Percentiles rank a stretch among this genome's conserved stretches.
These are phyloP conservation scores for Westerdykella aurantiaca DNA, from an alignment of 2,329 filamentous ascomycete species.

Conservation along the genomic window DNA sequence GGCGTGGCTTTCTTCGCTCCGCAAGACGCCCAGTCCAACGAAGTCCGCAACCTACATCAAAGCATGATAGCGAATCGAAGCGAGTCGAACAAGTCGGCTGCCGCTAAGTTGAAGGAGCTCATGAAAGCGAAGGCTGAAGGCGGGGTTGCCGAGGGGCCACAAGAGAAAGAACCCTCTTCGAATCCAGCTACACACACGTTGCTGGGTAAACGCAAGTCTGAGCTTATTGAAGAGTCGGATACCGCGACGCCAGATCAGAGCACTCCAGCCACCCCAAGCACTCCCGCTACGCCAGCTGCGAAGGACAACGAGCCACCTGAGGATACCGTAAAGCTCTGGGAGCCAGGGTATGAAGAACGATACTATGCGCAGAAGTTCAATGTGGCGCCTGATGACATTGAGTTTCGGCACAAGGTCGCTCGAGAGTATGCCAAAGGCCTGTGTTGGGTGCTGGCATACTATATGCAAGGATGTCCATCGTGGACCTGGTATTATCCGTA, in stretches of 20 bases:
- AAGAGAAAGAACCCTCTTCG: constrained; percentile 24
- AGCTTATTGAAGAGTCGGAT: constrained; percentile 57
- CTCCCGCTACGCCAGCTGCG: constrained; percentile 41
- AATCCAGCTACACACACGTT: constrained; percentile 43
- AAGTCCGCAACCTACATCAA: constrained; percentile 60
- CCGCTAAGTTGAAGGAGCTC: constrained; percentile 70
- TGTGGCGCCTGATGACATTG: constrained; percentile 71
- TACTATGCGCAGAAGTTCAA: constrained; percentile 98
- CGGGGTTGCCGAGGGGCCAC: constrained; percentile 14
- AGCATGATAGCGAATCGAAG: constrained; percentile 82
- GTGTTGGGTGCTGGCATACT: constrained; percentile 92
- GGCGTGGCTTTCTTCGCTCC: constrained; percentile 35
- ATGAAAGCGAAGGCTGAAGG: constrained; percentile 51
- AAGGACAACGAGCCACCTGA: constrained; percentile 56
- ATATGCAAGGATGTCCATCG: constrained; percentile 95
- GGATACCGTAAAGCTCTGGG: constrained; percentile 88
- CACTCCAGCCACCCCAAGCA: constrained; percentile 47
- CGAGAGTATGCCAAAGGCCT: constrained; percentile 90
- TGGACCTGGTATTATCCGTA: constrained; percentile 99
- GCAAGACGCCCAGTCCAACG: constrained; percentile 33
- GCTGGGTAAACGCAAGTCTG: constrained; percentile 71
- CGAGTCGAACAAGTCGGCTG: constrained; percentile 87
- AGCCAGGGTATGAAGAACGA: constrained; percentile 87
- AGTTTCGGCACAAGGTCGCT: constrained; percentile 84
- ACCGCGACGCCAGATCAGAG: constrained; percentile 55